Conservation (phyloP, 495 filamentous ascomycete genomes). For the Lasiosphaeria miniovina region DNA sequence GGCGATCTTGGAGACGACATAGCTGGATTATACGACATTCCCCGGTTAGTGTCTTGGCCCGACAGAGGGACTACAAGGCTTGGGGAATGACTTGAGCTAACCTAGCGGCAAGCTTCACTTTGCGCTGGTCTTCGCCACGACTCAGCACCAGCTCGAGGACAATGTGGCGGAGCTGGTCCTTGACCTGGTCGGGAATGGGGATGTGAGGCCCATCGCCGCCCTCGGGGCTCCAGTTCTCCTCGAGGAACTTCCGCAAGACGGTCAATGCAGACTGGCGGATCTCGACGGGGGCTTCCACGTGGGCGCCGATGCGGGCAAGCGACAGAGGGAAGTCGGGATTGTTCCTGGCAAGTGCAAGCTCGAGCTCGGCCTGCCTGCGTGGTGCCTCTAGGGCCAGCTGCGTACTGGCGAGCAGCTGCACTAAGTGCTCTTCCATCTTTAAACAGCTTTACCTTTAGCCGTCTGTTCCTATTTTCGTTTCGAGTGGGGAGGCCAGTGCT, state of each 20-base stretch:
- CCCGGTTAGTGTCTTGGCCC: neutral
- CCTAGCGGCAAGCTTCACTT: constrained; percentile 79
- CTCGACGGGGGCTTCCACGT: constrained; percentile 63
- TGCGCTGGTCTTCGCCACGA: constrained; percentile 65
- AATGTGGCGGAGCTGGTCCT: constrained; percentile 64
- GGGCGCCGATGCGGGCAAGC: constrained; percentile 73
- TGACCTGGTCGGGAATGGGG: constrained; percentile 62
- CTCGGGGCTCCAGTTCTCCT: constrained; percentile 66
- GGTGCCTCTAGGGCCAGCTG: constrained; percentile 66
- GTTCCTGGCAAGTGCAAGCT: constrained; percentile 62
- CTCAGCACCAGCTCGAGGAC: constrained; percentile 77
- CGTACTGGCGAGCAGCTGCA: constrained; percentile 74
- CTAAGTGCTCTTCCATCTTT: constrained; percentile 80
- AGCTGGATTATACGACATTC: constrained; percentile 41
- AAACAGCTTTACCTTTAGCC: neutral
- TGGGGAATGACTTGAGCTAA: constrained; percentile 22
- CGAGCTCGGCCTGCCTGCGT: constrained; percentile 75
- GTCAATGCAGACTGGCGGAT: constrained; percentile 81
- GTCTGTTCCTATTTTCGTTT: neutral
- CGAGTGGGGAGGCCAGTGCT: neutral
- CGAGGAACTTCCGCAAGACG: constrained; percentile 75
- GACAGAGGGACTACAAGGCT: neutral
- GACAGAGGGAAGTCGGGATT: constrained; percentile 70
- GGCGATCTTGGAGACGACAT: constrained; percentile 94
- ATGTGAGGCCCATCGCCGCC: constrained; percentile 65